Percentiles rank a stretch among this genome's conserved stretches.
Conservation (phyloP, 331 rosid species). For the Malus hybrid region DNA sequence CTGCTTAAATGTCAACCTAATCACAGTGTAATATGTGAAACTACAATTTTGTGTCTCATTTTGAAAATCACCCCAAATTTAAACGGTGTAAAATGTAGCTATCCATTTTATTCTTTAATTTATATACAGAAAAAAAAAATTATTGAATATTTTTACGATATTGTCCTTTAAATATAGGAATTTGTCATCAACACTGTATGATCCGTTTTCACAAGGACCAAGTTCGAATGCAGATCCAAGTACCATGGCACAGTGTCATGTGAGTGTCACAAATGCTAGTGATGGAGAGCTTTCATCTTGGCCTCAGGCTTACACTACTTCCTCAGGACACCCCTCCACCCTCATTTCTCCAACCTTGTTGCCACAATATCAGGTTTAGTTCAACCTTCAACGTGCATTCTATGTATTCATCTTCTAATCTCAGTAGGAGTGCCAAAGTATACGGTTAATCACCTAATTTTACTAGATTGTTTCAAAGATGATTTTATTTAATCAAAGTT, state of each 20-base stretch:
- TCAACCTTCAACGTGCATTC: neutral
- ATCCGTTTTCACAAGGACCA: constrained; percentile 58
- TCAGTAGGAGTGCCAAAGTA: neutral
- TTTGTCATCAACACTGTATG: constrained; percentile 39
- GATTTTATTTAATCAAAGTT: no score
- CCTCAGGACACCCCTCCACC: constrained; percentile 14
- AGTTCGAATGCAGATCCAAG: constrained; percentile 42
- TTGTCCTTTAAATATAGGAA: constrained; percentile 21
- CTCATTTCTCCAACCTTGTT: constrained; percentile 20
- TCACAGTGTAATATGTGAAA: no score
- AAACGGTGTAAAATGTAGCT: no score
- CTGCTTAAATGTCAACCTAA: no score
- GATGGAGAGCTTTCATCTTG: constrained; percentile 41
- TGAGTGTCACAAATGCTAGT: constrained; percentile 16
- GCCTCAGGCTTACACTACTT: constrained; percentile 46
- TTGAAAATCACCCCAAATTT: no score
- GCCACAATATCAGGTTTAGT: constrained; percentile 29
- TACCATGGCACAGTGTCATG: constrained; percentile 43
- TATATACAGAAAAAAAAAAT: no score
- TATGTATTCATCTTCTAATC: neutral
- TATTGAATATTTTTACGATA: no score
- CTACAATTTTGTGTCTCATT: no score
- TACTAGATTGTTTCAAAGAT: no score
- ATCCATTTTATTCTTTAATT: no score
- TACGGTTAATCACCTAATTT: no score